These are phyloP conservation scores for Silene latifolia DNA, from an alignment of 148 eudicot genomes.

Conservation along the genomic window DNA sequence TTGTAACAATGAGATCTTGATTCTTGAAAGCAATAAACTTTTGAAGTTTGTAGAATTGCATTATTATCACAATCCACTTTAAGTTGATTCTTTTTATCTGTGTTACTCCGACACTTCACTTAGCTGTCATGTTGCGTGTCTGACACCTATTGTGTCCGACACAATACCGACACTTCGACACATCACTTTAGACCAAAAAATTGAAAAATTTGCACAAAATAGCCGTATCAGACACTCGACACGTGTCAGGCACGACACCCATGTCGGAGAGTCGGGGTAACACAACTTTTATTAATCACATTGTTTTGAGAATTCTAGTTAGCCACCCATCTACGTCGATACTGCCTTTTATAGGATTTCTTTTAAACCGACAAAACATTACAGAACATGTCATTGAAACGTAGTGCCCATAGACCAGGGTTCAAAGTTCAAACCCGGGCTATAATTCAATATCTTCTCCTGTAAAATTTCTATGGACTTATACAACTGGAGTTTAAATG, in stretches of 20 bases:
- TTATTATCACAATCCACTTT: not conserved
- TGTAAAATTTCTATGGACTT: not conserved
- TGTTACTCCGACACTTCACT: too few species aligned
- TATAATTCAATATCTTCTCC: not conserved
- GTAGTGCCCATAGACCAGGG: too few species aligned
- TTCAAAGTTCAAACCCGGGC: not conserved
- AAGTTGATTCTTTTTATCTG: not conserved
- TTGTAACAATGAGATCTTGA: constrained; percentile 19
- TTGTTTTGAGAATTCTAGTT: too few species aligned
- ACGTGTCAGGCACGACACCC: too few species aligned
- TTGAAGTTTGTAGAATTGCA: constrained; percentile 9
- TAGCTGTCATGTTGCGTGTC: too few species aligned
- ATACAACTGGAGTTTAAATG: not conserved
- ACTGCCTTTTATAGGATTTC: not conserved
- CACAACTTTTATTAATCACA: too few species aligned
- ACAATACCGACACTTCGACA: too few species aligned
- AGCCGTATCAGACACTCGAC: too few species aligned
- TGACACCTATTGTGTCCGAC: too few species aligned
- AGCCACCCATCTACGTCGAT: not conserved
- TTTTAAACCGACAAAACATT: not conserved
- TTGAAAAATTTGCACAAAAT: too few species aligned
- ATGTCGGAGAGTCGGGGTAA: too few species aligned
- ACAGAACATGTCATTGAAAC: not conserved
- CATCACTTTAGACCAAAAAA: too few species aligned
- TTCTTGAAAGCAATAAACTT: constrained; percentile 20